phyloP scores from a whole-genome alignment of 345 rosid genomes.

The Boechera retrofracta region DNA sequence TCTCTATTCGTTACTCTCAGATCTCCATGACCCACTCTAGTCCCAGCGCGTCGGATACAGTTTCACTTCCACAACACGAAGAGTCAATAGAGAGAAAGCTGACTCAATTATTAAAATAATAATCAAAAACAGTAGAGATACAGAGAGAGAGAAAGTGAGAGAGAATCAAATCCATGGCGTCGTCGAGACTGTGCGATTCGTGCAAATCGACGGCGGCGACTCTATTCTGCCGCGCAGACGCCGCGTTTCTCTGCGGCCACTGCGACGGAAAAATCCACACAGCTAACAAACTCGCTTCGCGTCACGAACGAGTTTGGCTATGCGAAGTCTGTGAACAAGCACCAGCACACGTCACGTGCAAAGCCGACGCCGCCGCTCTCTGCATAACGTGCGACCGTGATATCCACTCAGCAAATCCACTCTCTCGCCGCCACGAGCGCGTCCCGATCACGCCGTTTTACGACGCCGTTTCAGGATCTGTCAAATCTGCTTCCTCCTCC shows the following conservation, averaged over 20 bases:
- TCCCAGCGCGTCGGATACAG: slow-evolving; percentile 5
- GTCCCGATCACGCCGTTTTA: slow-evolving; percentile 72
- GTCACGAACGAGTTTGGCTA: slow-evolving; percentile 86
- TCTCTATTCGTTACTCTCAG: slow-evolving; percentile 35
- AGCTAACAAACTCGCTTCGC: slow-evolving; percentile 90
- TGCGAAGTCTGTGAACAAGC: slow-evolving; percentile 97
- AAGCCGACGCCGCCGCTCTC: slow-evolving; percentile 94
- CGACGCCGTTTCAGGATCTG: slow-evolving; percentile 45
- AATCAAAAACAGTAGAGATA: background rate
- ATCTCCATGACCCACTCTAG: slow-evolving; percentile 47
- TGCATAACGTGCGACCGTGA: slow-evolving; percentile 88
- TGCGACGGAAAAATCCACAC: slow-evolving; percentile 86
- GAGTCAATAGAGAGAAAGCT: slow-evolving; percentile 33
- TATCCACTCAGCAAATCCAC: slow-evolving; percentile 93
- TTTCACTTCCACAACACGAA: slow-evolving; percentile 23
- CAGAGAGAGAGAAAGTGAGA: background rate
- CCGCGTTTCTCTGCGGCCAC: slow-evolving; percentile 82
- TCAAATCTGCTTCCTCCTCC: slow-evolving; percentile 36
- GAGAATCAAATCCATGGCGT: slow-evolving; percentile 54
- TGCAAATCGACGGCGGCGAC: slow-evolving; percentile 83
- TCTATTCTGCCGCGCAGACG: slow-evolving; percentile 81
- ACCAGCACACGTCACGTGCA: slow-evolving; percentile 90
- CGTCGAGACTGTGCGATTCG: slow-evolving; percentile 81
- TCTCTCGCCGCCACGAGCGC: slow-evolving; percentile 85
- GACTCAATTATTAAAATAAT: slow-evolving; percentile 18